These are phyloP conservation scores for Aspergillus fructus DNA, from an alignment of 2,329 filamentous ascomycete species.

Conservation along the genomic window DNA sequence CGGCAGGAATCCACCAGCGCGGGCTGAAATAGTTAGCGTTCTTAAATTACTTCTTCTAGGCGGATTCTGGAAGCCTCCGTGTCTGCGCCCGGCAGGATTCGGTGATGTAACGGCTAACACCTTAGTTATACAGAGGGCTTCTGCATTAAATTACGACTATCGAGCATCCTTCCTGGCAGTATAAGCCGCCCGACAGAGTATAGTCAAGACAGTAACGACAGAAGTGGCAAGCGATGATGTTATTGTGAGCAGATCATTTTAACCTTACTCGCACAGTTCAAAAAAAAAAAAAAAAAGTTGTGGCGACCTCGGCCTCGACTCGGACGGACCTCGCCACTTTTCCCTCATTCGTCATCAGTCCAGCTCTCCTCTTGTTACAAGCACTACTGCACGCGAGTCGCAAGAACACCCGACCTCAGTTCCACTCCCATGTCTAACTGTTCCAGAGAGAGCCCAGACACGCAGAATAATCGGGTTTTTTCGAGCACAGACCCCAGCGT, in stretches of 20 bases:
- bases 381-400: no score
- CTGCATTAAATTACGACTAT: no score
- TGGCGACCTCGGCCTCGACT: no score
- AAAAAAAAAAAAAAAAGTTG: no score
- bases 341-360: conserved; percentile 1
- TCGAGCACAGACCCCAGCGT: background rate
- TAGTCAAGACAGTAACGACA: background rate
- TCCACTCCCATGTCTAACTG: background rate
- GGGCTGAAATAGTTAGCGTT: conserved; percentile 1
- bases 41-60: conserved; percentile 3
- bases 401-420: no score
- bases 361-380: no score
- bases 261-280: no score
- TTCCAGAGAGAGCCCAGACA: background rate
- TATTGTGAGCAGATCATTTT: background rate
- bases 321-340: background rate
- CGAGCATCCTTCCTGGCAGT: no score
- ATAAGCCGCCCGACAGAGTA: no score
- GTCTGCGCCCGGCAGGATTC: background rate
- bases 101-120: background rate
- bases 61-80: conserved; percentile 7
- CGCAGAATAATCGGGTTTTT: background rate
- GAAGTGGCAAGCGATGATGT: conserved; percentile 6
- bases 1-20: background rate
- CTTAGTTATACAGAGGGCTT: no score